phyloP scores from a whole-genome alignment of 257 asterid species.

The Schizonepeta tenuifolia region DNA sequence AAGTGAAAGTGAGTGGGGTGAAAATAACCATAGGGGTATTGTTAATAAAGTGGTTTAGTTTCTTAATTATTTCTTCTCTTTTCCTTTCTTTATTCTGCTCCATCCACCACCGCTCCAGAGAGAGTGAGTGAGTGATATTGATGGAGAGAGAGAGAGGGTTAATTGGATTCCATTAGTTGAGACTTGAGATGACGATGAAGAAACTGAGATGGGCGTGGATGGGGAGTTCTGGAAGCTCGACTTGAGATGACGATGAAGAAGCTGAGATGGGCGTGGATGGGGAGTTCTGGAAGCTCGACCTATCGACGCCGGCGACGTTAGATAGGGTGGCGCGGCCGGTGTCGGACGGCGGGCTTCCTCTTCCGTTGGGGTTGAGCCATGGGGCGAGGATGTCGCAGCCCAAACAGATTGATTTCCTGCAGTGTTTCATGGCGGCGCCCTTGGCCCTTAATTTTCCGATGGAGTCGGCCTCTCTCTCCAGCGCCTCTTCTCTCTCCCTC shows the following conservation, averaged over 20 bases:
- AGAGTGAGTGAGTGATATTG: neutral
- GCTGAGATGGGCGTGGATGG: no score
- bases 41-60: no score
- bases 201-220: constrained; percentile 86
- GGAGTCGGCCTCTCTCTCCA: constrained; percentile 65
- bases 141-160: neutral
- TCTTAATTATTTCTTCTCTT: no score
- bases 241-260: no score
- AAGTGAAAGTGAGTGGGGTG: no score
- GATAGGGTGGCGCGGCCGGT: constrained; percentile 72
- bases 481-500: constrained; percentile 64
- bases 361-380: constrained; percentile 71
- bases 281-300: constrained; percentile 75
- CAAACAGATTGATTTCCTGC: constrained; percentile 78
- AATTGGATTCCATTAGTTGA: neutral
- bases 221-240: no score
- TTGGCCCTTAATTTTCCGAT: constrained; percentile 57
- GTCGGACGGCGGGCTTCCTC: constrained; percentile 17
- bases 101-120: no score
- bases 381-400: constrained; percentile 69
- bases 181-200: constrained; percentile 46
- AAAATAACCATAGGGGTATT: no score
- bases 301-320: constrained; percentile 72
- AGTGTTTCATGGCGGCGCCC: constrained; percentile 87
- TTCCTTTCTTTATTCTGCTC: no score